Evolutionary conservation across 257 asterid species (phyloP), one percentile per base, ranked within the genome.

Genomic region (Mitragyna speciosa): DNA sequence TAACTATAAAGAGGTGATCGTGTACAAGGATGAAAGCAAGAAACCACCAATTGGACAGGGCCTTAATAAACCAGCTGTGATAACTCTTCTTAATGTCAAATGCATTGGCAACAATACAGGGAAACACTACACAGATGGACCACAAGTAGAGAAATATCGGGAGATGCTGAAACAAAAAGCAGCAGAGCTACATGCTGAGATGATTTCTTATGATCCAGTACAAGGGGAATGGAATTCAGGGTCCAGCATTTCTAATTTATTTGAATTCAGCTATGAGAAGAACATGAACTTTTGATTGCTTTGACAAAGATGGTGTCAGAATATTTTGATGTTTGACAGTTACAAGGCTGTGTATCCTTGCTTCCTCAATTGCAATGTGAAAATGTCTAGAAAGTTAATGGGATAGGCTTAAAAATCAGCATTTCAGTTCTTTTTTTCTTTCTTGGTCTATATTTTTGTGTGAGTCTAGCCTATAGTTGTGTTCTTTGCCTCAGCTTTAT

Each of bases 31-130:
- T 12, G 97, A 90, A 81, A 89, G 87, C 86, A 86, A 89, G 88
- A 92, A 91, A 81, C 97, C 94, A 12, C 91, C 96, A 0, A 84
- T 90, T 16, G 97, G 98, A 45, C 90, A 91, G 78, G 94, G 97
- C 19, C 89, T 94, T 36, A 92, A 94, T 85, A 92, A 90, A 78
- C 81, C 97, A 10, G 98, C 98, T 3, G 97, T 91, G 84, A 88
- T 91, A 39, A 89, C 97, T 5, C 94, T 94, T 54, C 93, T 92
- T n/a, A 89, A 92, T 69, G 85, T 91, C 49, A 89, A 89, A 66
- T 92, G 97, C 75, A 82, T 88, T 16, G 87, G 88, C 75, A 92
- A 87, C 83, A 89, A 84, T 82, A 91, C 83, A 0, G 92, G 92
- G 6, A 83, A 82, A 79, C 88, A 76, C 41, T 88, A 84, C 65